A percentile compares a stretch with the other conserved stretches of the same genome.
Conservation (phyloP, 1,139 yeast species). For the Yamadazyma taylorii region DNA sequence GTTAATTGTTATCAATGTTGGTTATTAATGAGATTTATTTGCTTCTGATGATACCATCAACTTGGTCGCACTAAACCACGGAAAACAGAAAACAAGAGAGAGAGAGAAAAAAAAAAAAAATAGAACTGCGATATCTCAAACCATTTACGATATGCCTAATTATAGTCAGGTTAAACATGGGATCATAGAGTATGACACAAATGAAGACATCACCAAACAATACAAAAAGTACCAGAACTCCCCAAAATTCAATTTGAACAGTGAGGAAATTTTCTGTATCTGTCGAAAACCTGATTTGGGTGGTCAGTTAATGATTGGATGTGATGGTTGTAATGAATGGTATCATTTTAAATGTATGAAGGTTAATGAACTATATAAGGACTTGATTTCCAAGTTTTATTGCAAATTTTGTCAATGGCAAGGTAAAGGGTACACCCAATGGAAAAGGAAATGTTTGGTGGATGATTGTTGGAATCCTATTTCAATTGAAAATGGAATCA, state of each 20-base stretch:
- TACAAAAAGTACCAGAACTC: conserved; percentile 44
- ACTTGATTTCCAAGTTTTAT: conserved; percentile 62
- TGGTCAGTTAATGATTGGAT: conserved; percentile 80
- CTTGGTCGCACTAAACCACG: background rate
- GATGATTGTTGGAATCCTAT: conserved; percentile 62
- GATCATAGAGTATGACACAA: conserved; percentile 19
- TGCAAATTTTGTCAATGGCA: conserved; percentile 73
- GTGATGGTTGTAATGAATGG: conserved; percentile 97
- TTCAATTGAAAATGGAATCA: conserved; percentile 12
- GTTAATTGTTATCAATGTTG: background rate
- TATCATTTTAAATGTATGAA: conserved; percentile 81
- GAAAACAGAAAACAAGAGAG: too few relatives aligned
- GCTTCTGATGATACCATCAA: background rate
- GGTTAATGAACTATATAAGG: conserved; percentile 51
- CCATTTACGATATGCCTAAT: background rate
- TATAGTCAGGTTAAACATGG: conserved; percentile 11
- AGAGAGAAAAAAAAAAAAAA: too few relatives aligned
- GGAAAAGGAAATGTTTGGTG: conserved; percentile 78
- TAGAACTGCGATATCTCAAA: too few relatives aligned
- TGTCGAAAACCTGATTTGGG: conserved; percentile 82
- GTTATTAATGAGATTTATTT: background rate
- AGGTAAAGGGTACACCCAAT: conserved; percentile 46
- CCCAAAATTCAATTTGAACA: conserved; percentile 44
- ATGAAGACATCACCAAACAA: conserved; percentile 45
- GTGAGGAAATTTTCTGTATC: conserved; percentile 72